These are phyloP conservation scores for Solanum chaucha DNA, from an alignment of 257 asterid species.

Conservation along the genomic window DNA sequence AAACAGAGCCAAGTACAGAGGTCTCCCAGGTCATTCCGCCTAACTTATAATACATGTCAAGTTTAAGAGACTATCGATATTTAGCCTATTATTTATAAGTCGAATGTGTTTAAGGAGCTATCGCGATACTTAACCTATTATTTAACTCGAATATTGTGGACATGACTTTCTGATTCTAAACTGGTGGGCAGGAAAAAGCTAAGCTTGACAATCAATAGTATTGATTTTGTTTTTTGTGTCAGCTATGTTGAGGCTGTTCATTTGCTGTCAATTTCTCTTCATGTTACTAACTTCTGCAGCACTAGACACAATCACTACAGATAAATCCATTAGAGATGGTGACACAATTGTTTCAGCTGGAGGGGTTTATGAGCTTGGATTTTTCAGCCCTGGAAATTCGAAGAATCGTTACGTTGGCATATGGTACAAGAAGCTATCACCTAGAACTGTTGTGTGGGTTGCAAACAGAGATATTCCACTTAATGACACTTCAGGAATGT, in stretches of 20 bases:
- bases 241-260: neutral
- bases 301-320: neutral
- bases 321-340: neutral
- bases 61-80: neutral
- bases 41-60: neutral
- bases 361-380: neutral
- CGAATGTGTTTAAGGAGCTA: no score
- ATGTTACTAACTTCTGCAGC: neutral
- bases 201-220: neutral
- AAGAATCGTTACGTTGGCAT: constrained; percentile 1
- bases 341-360: constrained; percentile 1
- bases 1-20: no score
- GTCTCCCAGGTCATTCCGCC: no score
- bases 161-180: neutral
- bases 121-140: neutral
- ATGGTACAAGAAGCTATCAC: neutral
- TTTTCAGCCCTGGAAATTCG: neutral
- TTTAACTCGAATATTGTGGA: neutral
- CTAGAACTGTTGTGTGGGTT: neutral
- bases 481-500: neutral
- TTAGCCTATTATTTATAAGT: no score
- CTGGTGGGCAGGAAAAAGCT: neutral
- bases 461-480: constrained; percentile 3
- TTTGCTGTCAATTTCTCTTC: neutral
- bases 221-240: neutral